A percentile compares a stretch with the other conserved stretches of the same genome.
Conservation (phyloP, 495 filamentous ascomycete genomes). For the Talaromyces borbonicus region DNA sequence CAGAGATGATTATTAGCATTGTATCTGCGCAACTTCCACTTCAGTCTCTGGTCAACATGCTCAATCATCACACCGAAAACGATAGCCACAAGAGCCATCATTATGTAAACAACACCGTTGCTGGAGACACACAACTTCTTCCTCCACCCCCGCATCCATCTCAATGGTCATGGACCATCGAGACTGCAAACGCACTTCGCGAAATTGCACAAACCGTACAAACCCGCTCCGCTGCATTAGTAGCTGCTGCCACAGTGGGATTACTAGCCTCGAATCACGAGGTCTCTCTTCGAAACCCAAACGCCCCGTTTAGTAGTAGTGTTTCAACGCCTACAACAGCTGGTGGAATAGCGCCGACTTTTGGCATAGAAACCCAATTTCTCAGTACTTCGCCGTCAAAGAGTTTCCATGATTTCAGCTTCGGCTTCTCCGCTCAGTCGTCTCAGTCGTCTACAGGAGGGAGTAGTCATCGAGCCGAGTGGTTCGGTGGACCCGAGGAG, state of each 20-base stretch:
- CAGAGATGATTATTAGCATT: conserved; percentile 58
- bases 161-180: conserved; percentile 48
- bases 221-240: conserved; percentile 55
- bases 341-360: not conserved
- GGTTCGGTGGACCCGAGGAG: conserved; percentile 45
- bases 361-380: conserved; percentile 15
- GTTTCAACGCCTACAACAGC: conserved; percentile 15
- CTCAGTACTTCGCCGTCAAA: not conserved
- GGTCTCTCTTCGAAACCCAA: conserved; percentile 40
- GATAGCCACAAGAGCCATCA: conserved; percentile 43
- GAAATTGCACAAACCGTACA: conserved; percentile 55
- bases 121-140: conserved; percentile 4
- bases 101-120: conserved; percentile 31
- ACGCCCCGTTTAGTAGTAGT: too few species aligned
- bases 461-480: conserved; percentile 16
- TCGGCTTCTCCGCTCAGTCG: not conserved
- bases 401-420: conserved; percentile 4
- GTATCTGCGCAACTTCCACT: conserved; percentile 32
- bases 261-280: conserved; percentile 58
- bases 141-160: not conserved
- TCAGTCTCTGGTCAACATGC: conserved; percentile 26
- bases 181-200: conserved; percentile 44
- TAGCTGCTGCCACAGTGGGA: conserved; percentile 61
- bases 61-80: conserved; percentile 36
- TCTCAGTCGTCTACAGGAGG: not conserved